Evolutionary conservation across 768 basidiomycete species (phyloP), one percentile per base, ranked within the genome.

Genomic region (Strobilomyces echinocephalus): DNA sequence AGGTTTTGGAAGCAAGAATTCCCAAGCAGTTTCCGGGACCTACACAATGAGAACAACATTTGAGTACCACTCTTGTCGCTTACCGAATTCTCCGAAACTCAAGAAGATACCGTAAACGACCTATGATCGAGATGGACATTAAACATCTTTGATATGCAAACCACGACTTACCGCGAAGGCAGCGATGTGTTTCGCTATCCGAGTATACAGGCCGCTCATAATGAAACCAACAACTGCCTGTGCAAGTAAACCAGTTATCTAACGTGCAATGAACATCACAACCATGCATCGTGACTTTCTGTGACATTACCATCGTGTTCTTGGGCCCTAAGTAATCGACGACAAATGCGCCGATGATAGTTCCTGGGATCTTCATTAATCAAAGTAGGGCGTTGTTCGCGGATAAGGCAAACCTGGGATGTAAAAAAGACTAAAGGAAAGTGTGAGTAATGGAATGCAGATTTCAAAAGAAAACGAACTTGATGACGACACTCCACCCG

Each of bases 71-170:
- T 10, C n/a, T 7, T 18, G 20, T 44, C 26, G 62, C 74, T 31
- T 52, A 77, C 89, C 91, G 26, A 92, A 73, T 72, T 95, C 94
- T 44, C 94, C 95, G 51, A 93, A 86, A 63, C 82, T 84, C 62
- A 95, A 66, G 80, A 97, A 97, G 46, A 97, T 82, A 14, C 94
- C 95, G 61, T 97, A 95, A 8, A 97, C 73, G 33, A 95, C 83
- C 81, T 84, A 52, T 41, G 43, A 35, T 61, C 12, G 30, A 40
- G 43, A 48, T 26, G 11, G 34, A 36, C 8, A 40, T 28, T 18
- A 39, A 43, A 18, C 7, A 9, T n/a, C 8, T n/a, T 40, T 10
- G 18, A 20, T 34, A 9, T 15, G 18, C 24, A 24, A 41, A 38
- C 20, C 21, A 30, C 15, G 26, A 70, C 80, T 60, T 57, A 85